Percentiles rank a stretch among this genome's conserved stretches.
phyloP scores from a whole-genome alignment of 345 rosid genomes.

The Eucalyptus marginata region DNA sequence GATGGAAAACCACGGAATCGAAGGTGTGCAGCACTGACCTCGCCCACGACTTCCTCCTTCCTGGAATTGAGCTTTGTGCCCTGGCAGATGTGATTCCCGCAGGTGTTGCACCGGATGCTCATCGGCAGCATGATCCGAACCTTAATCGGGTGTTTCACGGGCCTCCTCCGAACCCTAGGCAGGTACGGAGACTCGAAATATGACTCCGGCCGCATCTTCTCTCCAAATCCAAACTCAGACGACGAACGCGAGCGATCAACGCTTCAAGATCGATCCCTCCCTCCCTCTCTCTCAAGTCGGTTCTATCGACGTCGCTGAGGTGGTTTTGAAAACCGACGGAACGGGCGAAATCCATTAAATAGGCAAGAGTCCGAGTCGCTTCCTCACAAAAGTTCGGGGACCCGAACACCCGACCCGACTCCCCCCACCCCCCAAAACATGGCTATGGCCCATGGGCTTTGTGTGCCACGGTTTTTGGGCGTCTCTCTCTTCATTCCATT shows the following conservation, averaged over 20 bases:
- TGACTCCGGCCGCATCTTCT: slow-evolving; percentile 55
- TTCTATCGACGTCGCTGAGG: too few species aligned
- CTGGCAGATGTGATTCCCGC: slow-evolving; percentile 76
- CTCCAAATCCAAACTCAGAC: slow-evolving; percentile 24
- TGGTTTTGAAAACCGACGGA: too few species aligned
- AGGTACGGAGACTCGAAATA: slow-evolving; percentile 77
- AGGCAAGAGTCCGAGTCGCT: neutral
- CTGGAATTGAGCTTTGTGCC: slow-evolving; percentile 90
- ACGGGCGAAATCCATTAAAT: too few species aligned
- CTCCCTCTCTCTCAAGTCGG: too few species aligned
- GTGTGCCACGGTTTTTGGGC: too few species aligned
- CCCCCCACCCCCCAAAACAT: too few species aligned
- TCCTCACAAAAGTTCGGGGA: too few species aligned
- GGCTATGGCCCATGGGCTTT: too few species aligned
- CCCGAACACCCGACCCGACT: too few species aligned
- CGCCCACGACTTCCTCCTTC: slow-evolving; percentile 76
- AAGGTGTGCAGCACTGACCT: slow-evolving; percentile 18
- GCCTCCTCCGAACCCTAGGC: slow-evolving; percentile 54
- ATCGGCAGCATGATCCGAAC: slow-evolving; percentile 94
- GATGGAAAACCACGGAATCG: too few species aligned
- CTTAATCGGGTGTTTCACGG: slow-evolving; percentile 78
- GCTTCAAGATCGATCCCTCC: neutral
- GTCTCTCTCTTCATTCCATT: too few species aligned
- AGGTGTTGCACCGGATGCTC: slow-evolving; percentile 83
- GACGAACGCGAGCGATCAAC: neutral